Base-by-base conservation (phyloP, 2,329 filamentous ascomycete species). In the Fusarium pseudoanthophilum region DNA sequence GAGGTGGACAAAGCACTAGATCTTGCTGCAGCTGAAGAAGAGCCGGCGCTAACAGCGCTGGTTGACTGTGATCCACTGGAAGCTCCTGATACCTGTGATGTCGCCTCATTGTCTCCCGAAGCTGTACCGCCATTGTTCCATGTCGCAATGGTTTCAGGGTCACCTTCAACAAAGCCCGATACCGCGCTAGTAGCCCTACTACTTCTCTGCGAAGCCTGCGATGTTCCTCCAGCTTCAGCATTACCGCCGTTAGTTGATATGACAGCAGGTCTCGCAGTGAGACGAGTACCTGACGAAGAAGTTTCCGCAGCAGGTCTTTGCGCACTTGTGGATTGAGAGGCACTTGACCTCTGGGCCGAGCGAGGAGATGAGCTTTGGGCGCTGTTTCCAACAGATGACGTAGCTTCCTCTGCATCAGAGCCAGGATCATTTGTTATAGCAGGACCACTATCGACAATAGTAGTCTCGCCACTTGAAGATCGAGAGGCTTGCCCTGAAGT, bases 11-110 rank as follows among this genome's bases (percentile, higher is more conserved):
- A 28, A 7, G 55, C 24, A 2, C 18, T 16, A 2, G 49, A 32
- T 42, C 28, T 14, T 8, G 10, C 2, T 3, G 39, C 24, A 4
- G 26, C 13, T 2, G 30, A 45, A 5, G 45, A 13, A 30, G 32
- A 32, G 4, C 32, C 26, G 2, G 21, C 4, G 1, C 7, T 11
- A 13, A 2, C 11, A 24, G 48, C 1, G 1, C 6, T 4, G 2
- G 39, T 39, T 5, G 56, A 26, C 34, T 26, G 32, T 1, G 58
- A 36, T 4, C 6, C 15, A 16, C 39, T 37, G 1, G 16, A 26
- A 30, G 40, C 13, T 13, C 34, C 6, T 7, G 20, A n/a, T 39
- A 4, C 13, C 7, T 28, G 26, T 1, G 57, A 37, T 15, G 37
- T 60, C 4, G 37, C 4, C 16, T 15, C 21, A 7, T 8, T n/a